These are phyloP conservation scores for Solanum pimpinellifolium DNA, from an alignment of 257 asterid species.

Conservation along the genomic window DNA sequence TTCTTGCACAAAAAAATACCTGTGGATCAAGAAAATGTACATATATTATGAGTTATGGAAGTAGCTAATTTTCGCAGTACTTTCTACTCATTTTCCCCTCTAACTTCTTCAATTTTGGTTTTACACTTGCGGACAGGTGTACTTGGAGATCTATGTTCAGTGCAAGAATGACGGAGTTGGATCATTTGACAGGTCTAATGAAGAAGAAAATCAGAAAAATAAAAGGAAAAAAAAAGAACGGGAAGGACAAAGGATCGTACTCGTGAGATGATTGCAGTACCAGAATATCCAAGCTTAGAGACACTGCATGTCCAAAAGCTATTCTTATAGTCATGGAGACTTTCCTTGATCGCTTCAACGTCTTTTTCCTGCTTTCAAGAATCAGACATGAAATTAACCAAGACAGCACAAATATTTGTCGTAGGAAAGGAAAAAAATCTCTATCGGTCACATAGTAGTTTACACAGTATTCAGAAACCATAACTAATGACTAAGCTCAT, in stretches of 20 bases:
- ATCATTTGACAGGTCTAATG: neutral
- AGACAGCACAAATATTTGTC: neutral
- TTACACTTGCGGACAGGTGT: neutral
- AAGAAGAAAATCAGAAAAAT: neutral
- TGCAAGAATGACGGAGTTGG: neutral
- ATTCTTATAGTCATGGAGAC: slow-evolving; percentile 66
- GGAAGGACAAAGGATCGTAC: slow-evolving; percentile 19
- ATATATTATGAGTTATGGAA: neutral
- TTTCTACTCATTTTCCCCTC: neutral
- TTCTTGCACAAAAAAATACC: neutral
- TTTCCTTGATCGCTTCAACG: slow-evolving; percentile 54
- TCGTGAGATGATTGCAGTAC: slow-evolving; percentile 89
- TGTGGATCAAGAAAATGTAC: neutral
- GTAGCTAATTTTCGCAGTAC: neutral
- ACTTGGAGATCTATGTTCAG: neutral
- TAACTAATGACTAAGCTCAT: neutral
- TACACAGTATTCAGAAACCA: neutral
- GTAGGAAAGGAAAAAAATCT: neutral
- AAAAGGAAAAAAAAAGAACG: neutral
- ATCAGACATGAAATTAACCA: slow-evolving; percentile 1
- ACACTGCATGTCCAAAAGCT: slow-evolving; percentile 93
- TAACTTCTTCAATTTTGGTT: neutral
- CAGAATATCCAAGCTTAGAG: slow-evolving; percentile 87
- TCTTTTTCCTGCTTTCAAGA: slow-evolving; percentile 68
- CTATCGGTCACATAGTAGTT: neutral